Base-by-base conservation (phyloP, 164 flowering plant species). In the Umbilicus rupestris region DNA sequence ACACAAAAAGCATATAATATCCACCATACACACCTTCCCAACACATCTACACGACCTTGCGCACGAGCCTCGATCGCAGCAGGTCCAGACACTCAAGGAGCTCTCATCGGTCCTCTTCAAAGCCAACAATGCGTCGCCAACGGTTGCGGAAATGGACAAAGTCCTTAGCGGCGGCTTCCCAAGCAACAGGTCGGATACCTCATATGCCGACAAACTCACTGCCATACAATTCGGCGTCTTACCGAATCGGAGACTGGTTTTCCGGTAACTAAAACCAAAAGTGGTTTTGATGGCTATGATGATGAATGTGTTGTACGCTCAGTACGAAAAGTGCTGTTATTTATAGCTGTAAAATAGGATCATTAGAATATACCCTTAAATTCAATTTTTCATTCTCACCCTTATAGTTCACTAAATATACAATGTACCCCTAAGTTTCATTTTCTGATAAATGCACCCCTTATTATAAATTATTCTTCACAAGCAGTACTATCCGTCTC, bases 21-120 rank as follows among this genome's bases (percentile, higher is more conserved):
- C 95, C 26, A 85, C 97, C 87, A 86, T 89, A 78, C 84, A 89
- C 16, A 94, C 35, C 71, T 85, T 94, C 19, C 97, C 98, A 2
- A 87, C 76, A 50, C 98, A 94, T 2, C 70, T 35, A 73, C 94
- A 87, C 46, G 46, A 47, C 46, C 31, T 24, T 62, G 3, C 17
- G 26, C 10, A 37, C 9, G 7, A 26, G 3, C 35, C 57, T 9
- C 42, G 85, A 47, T 80, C 71, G 64, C 96, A 91, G 71, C 96
- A 89, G 70, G 66, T 77, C 98, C 97, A 91, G 15, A 91, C 77
- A 69, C 89, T 85, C 45, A 94, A 39, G 69, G 26, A 81, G 62
- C 20, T 71, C 3, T 90, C 96, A 39, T 72, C 89, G 37, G 87
- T 76, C 64, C 55, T 17, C 57, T 82, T 86, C 39, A 93, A 74